Evolutionary conservation across 306 rosid species (phyloP), one percentile per base, ranked within the genome.

Genomic region (Purshia tridentata): DNA sequence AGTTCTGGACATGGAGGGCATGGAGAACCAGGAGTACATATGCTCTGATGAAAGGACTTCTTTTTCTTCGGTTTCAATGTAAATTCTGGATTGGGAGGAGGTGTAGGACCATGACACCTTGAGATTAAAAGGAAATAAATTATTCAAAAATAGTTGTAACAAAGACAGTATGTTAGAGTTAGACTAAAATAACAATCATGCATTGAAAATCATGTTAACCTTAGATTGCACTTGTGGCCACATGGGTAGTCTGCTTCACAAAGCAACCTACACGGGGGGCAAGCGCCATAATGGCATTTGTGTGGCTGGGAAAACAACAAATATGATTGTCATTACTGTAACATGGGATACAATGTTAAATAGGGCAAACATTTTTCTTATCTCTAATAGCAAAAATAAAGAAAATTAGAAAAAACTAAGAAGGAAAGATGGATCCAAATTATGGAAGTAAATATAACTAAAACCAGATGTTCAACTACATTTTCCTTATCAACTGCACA

Each of bases 201-300:
- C 44, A 72, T 47, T 63, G 77, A 78, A 72, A 40, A 48, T 35
- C 9, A 44, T 52, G 61, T 85, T 79, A 78, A 93, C 98, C 98
- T 89, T 82, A 89, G 85, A 51, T 91, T 84, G 92, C 98, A 93
- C 59, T 74, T 65, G 64, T 93, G 98, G 55, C 97, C 91, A 74
- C 98, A 93, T 72, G 84, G 86, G 78, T 81, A 93, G 74, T 89
- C 96, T 80, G 85, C 91, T 19, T 78, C 92, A 78, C 98, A 93
- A 68, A 87, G 78, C 72, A 83, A 80, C 58, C 91, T 89, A 82
- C 98, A 93, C 46, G 89, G 82, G 48, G 85, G 92, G 77, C 98
- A 93, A 71, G 90, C 96, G 79, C 96, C 97, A 77, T 93, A 93
- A 80, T 93, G 98, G 84, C 98, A 93, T 88, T 89, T 93, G 82